These are phyloP conservation scores for Alnus glutinosa DNA, from an alignment of 306 rosid genomes.

Conservation along the genomic window DNA sequence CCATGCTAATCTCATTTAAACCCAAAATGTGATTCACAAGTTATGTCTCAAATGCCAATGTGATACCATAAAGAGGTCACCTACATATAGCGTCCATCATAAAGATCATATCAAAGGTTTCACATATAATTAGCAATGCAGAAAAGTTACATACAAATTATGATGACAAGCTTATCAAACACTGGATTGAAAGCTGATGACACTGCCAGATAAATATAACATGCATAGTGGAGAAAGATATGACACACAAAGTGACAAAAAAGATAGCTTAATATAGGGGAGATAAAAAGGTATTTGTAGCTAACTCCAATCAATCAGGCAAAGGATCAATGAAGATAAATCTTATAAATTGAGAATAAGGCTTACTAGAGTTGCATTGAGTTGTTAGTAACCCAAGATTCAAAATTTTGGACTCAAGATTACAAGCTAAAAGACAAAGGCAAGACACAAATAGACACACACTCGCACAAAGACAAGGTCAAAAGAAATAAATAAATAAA, in stretches of 20 bases:
- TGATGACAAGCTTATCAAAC: conserved; percentile 1
- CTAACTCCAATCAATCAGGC: background rate
- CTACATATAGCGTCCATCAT: background rate
- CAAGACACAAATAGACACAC: too few species aligned
- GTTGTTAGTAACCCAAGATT: background rate
- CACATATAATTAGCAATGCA: background rate
- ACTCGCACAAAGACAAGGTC: too few species aligned
- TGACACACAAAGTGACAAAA: background rate
- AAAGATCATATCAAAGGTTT: background rate
- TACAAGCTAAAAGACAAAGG: too few species aligned
- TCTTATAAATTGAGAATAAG: background rate
- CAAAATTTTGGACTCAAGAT: too few species aligned
- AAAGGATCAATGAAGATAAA: background rate
- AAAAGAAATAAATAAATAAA: too few species aligned
- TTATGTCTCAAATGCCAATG: background rate
- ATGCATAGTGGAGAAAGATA: background rate
- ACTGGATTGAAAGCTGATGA: background rate
- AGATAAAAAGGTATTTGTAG: background rate
- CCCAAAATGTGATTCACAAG: background rate
- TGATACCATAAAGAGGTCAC: background rate
- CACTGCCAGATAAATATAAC: background rate
- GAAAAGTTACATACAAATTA: background rate
- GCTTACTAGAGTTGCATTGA: background rate
- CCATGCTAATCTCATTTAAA: background rate
- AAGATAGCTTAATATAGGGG: background rate